A percentile compares a stretch with the other conserved stretches of the same genome.
phyloP scores from a whole-genome alignment of 192 early-diverging fungal species.

The Mortierella claussenii region DNA sequence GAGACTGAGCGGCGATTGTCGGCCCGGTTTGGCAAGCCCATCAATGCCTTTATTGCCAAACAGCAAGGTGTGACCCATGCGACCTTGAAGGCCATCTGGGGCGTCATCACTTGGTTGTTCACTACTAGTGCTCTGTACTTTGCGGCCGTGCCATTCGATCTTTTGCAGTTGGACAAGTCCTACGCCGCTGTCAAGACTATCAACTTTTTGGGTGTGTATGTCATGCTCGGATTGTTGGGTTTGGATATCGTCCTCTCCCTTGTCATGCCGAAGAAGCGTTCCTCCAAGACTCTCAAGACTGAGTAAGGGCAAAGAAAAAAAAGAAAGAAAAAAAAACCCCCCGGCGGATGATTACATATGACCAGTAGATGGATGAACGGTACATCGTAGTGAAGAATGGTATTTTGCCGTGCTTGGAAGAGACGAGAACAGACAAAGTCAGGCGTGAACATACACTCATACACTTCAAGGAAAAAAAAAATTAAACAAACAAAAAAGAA shows the following conservation, averaged over 20 bases:
- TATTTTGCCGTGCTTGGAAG: too few relatives aligned
- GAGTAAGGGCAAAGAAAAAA: slow-evolving; percentile 18
- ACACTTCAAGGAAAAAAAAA: too few relatives aligned
- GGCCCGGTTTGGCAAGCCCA: slow-evolving; percentile 40
- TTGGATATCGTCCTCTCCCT: slow-evolving; percentile 30
- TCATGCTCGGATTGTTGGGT: slow-evolving; percentile 28
- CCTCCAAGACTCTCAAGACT: slow-evolving; percentile 52
- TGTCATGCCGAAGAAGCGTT: slow-evolving; percentile 50
- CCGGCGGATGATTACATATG: too few relatives aligned
- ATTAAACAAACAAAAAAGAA: too few relatives aligned
- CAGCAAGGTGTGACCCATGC: slow-evolving; percentile 19
- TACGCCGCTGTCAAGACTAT: slow-evolving; percentile 20
- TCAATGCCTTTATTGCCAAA: slow-evolving; percentile 39
- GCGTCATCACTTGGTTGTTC: slow-evolving; percentile 51
- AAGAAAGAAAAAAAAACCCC: neutral
- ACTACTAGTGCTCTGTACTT: slow-evolving; percentile 60
- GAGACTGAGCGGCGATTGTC: slow-evolving; percentile 57
- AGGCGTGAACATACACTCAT: too few relatives aligned
- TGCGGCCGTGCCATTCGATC: slow-evolving; percentile 61
- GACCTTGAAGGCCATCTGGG: slow-evolving; percentile 32
- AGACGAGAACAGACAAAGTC: too few relatives aligned
- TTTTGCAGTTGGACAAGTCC: slow-evolving; percentile 54
- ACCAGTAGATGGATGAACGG: too few relatives aligned
- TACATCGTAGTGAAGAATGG: too few relatives aligned
- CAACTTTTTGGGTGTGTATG: slow-evolving; percentile 40